phyloP scores from a whole-genome alignment of 2,329 filamentous ascomycete genomes.

The Macrophomina tecta region DNA sequence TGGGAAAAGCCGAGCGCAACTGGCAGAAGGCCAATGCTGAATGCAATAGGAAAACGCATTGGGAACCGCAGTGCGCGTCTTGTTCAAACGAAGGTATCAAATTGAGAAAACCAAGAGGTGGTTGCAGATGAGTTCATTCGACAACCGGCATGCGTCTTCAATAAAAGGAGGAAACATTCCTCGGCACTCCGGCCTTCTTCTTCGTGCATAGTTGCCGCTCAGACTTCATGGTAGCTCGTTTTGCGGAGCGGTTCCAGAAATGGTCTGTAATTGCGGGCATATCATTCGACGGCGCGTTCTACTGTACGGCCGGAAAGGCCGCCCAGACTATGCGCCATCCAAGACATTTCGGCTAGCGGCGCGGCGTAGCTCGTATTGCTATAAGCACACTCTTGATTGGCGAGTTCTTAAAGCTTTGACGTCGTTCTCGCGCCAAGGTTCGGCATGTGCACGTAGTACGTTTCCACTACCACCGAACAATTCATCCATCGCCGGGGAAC shows the following conservation, averaged over 20 bases:
- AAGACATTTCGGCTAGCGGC: not conserved
- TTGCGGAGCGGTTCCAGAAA: not conserved
- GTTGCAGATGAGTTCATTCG: not conserved
- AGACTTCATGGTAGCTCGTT: not conserved
- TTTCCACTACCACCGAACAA: not conserved
- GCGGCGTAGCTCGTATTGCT: not conserved
- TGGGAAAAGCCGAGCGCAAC: conserved; percentile 2
- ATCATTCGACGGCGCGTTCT: not conserved
- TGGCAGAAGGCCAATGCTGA: not conserved
- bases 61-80: not conserved
- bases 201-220: not conserved
- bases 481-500: too few relatives aligned
- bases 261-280: not conserved
- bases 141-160: not conserved
- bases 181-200: not conserved
- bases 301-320: not conserved
- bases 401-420: not conserved
- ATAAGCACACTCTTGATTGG: not conserved
- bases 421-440: not conserved
- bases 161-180: not conserved
- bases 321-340: not conserved
- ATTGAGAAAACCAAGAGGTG: not conserved
- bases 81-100: not conserved
- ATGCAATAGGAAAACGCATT: not conserved
- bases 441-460: not conserved